A percentile compares a stretch with the other conserved stretches of the same genome.
These are phyloP conservation scores for Thinopyrum elongatum DNA, from an alignment of 176 grass and related monocot genomes.

Conservation along the genomic window DNA sequence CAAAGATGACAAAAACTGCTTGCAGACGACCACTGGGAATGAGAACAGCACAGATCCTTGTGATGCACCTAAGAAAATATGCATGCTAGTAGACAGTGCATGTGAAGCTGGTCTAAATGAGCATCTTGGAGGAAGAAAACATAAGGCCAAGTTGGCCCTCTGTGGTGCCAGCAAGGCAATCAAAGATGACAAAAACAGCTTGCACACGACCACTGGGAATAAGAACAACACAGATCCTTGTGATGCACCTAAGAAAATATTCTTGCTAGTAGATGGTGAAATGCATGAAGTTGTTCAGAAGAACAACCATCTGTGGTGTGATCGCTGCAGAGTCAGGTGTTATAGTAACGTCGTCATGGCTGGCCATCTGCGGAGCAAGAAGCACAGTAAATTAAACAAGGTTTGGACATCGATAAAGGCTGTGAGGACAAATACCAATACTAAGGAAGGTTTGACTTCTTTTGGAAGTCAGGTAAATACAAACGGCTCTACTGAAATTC, in stretches of 20 bases:
- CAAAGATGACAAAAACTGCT: not conserved
- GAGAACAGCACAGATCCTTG: not conserved
- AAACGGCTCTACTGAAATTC: not conserved
- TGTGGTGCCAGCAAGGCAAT: not conserved
- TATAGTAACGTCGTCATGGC: conserved; percentile 17
- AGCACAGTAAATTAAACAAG: conserved; percentile 35
- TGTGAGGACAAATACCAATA: not conserved
- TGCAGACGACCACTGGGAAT: not conserved
- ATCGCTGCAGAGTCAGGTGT: conserved; percentile 37
- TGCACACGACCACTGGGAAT: not conserved
- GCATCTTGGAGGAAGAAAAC: conserved; percentile 36
- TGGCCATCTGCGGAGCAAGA: conserved; percentile 49
- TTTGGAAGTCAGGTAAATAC: conserved; percentile 3
- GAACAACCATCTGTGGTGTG: conserved; percentile 31
- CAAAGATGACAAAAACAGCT: not conserved
- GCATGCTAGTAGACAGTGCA: conserved; percentile 25
- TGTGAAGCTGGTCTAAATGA: conserved; percentile 28
- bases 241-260: conserved; percentile 31
- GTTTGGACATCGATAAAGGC: conserved; percentile 29
- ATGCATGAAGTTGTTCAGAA: conserved; percentile 40
- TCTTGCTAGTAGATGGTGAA: conserved; percentile 42
- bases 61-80: conserved; percentile 30
- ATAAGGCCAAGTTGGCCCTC: conserved; percentile 30
- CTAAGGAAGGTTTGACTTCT: not conserved
- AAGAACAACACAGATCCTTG: not conserved